Evolutionary conservation across 2,329 filamentous ascomycete genomes (phyloP).

Genomic region (Aureobasidium sp.): DNA sequence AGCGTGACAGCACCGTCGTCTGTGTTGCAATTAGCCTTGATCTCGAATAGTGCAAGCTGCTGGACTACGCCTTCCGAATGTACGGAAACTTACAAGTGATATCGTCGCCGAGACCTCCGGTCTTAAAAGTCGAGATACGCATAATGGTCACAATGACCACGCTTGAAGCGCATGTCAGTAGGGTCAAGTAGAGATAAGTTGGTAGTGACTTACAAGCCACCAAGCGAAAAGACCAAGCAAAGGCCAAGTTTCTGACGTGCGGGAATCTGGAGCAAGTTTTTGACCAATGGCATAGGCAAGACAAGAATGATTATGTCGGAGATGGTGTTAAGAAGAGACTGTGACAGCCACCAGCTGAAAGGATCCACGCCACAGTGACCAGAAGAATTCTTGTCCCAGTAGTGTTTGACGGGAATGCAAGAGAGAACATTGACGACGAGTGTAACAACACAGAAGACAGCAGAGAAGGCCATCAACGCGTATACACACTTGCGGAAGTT

Average conservation of each 20-base stretch:
- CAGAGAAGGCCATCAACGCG: constrained; percentile 21
- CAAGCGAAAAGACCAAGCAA: constrained; percentile 21
- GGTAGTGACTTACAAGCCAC: constrained; percentile 20
- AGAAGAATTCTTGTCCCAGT: constrained; percentile 25
- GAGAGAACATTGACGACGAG: constrained; percentile 27
- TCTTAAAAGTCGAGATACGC: constrained; percentile 17
- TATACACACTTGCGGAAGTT: constrained; percentile 22
- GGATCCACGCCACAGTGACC: constrained; percentile 24
- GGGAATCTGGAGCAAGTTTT: constrained; percentile 19
- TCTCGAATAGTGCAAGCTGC: not conserved
- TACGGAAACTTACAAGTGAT: constrained; percentile 16
- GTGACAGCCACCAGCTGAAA: constrained; percentile 18
- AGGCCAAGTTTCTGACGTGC: constrained; percentile 20
- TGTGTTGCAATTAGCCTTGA: not conserved
- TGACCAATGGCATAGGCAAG: constrained; percentile 22
- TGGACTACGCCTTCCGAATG: too few species aligned
- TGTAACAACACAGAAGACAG: constrained; percentile 22
- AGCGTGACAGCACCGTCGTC: constrained; percentile 12
- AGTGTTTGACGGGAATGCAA: constrained; percentile 24
- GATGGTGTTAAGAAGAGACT: constrained; percentile 19
- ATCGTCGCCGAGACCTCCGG: constrained; percentile 13
- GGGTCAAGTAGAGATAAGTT: not conserved
- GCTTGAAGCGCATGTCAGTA: constrained; percentile 13
- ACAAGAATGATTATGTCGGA: constrained; percentile 22
- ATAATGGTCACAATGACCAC: constrained; percentile 21